Conservation (phyloP, 1,284 basidiomycete species). For the Peniophora sp. region DNA sequence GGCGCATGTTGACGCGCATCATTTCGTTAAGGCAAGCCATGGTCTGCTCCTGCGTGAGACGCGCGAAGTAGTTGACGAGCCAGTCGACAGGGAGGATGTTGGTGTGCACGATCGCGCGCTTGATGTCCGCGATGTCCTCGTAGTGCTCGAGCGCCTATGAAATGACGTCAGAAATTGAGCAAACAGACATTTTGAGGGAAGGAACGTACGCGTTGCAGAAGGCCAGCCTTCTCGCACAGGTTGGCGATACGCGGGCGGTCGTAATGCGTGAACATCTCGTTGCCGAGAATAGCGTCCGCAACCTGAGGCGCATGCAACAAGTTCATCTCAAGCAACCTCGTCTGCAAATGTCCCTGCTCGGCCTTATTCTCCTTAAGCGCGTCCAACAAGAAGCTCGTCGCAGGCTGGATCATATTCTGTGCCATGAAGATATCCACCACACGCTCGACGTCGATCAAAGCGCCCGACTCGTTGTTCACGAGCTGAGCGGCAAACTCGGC, state of each 20-base stretch:
- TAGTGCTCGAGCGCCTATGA: conserved; percentile 95
- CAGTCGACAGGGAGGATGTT: conserved; percentile 86
- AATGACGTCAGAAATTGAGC: conserved; percentile 5
- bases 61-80: conserved; percentile 97
- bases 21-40: conserved; percentile 97
- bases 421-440: conserved; percentile 99
- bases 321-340: conserved; percentile 97
- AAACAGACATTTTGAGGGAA: not conserved
- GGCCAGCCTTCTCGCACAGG: conserved; percentile 96
- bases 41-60: conserved; percentile 97
- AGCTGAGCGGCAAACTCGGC: conserved; percentile 97
- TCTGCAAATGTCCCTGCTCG: conserved; percentile 95
- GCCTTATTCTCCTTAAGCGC: conserved; percentile 99
- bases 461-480: conserved; percentile 89
- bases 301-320: conserved; percentile 97
- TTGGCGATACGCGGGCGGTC: conserved; percentile 97
- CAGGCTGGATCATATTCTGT: conserved; percentile 99
- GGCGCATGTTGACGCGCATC: conserved; percentile 95
- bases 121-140: conserved; percentile 96
- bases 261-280: conserved; percentile 98
- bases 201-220: conserved; percentile 76
- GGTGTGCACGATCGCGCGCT: conserved; percentile 95
- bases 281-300: conserved; percentile 97
- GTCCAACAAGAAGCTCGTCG: conserved; percentile 96
- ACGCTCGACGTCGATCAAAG: conserved; percentile 90